Base-by-base conservation (phyloP, 108 stramenopile species). In the Pseudonitzschia pungens region DNA sequence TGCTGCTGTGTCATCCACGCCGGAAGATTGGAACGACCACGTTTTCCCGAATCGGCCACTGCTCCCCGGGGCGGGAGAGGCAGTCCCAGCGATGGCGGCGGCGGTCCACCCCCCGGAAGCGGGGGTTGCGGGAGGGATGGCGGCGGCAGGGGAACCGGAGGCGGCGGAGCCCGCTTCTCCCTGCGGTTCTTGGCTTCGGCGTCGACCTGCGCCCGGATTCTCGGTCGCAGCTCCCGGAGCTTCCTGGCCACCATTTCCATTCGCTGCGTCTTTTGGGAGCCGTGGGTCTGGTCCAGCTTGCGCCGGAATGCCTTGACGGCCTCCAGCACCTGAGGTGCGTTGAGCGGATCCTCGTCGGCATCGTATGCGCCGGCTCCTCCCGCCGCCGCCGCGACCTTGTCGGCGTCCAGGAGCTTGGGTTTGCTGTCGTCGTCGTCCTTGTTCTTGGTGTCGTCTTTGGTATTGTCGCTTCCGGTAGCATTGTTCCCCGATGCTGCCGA, bases 311-410 rank as follows among this genome's bases (percentile, higher is more conserved):
- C 84, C 55, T 84, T 73, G 16, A 94, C 92, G 16, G 90, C 90
- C 48, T 80, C 83, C 43, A 94, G 56, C 2, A 94, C 92, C 9
- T 86, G 81, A 0, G 92, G 92, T 26, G 88, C 86, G 77, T 87
- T 91, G 7, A 94, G 67, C 0, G 92, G 92, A 83, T 94, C 92
- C 45, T 82, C 89, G 21, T 94, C 92, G 56, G 85, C 89, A 69
- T 89, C 90, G 65, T 91, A 89, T 0, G 55, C 79, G 2, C 72
- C 69, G 0, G 55, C 79, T 8, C 72, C 69, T 14, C 80, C 87
- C 16, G 85, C 85, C 10, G 87, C 73, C 8, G 78, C 78, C 3
- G 78, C 78, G 11, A 58, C 74, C 62, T 80, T 70, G 66, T 56
- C 40, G 63, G 33, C 68, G 59, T 77, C 58, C 68, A 79, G 18